Percentiles rank a stretch among this genome's conserved stretches.
Evolutionary conservation across 305 asterid genomes (phyloP).

Genomic region (Solanum hybrid): DNA sequence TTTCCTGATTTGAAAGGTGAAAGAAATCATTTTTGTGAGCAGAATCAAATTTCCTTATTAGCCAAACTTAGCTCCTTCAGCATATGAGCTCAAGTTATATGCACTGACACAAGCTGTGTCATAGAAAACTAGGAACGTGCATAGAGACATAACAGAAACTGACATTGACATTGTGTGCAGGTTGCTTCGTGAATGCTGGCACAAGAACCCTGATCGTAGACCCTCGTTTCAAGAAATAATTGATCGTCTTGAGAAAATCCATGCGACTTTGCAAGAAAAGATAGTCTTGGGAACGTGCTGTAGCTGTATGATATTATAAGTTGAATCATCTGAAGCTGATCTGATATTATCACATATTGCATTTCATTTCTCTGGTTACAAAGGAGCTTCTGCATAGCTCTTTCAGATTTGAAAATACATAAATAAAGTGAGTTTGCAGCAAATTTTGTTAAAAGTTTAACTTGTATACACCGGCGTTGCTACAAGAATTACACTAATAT

Average conservation of each 20-base stretch:
- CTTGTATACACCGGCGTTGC: not conserved
- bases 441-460: not conserved
- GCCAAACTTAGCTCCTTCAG: not conserved
- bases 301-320: conserved; percentile 31
- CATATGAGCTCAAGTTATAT: not conserved
- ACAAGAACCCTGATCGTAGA: conserved; percentile 45
- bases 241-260: conserved; percentile 35
- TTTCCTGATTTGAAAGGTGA: not conserved
- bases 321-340: not conserved
- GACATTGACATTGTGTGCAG: conserved; percentile 19
- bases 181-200: conserved; percentile 61
- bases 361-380: not conserved
- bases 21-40: not conserved
- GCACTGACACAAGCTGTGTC: not conserved
- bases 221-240: conserved; percentile 50
- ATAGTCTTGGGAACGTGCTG: conserved; percentile 25
- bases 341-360: not conserved
- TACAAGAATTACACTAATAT: not conserved
- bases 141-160: not conserved
- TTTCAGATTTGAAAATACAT: not conserved
- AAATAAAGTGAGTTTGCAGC: not conserved
- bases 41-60: not conserved
- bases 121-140: not conserved
- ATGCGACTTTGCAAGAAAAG: conserved; percentile 19
- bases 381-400: not conserved